Base-by-base conservation (phyloP, 306 rosid species). In the Rosa chinensis region DNA sequence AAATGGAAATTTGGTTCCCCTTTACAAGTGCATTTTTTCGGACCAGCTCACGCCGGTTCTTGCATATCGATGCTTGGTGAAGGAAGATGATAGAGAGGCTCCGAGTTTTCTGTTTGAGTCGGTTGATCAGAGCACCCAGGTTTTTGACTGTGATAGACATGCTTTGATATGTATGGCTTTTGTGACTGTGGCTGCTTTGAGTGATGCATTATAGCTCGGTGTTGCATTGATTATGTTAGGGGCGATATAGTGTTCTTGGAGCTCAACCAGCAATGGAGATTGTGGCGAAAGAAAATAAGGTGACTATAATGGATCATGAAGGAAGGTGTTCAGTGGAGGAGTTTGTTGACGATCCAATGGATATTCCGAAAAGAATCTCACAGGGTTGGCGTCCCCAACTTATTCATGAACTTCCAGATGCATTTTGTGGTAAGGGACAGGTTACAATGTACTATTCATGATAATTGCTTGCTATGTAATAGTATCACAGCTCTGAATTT, bases 21-120 rank as follows among this genome's bases (percentile, higher is more conserved):
- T 94, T 39, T 78, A 73, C 73, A 85, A 75, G 35, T 88, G 94
- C 84, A 84, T 94, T 55, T 94, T 94, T 85, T 84, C 92, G 10
- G 97, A 94, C 64, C 96, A 92, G 37, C 96, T 94, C 13, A 92
- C 93, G 16, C 97, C 98, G 23, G 77, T 94, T 48, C 84, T 92
- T 43, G 97, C 94, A 18, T 92, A 94, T 55, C 92, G 96, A 21
- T 67, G 85, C 67, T 79, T 94, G 72, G 96, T 92, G 59, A 86
- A 85, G 40, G 93, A 92, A 70, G 93, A 89, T 58, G 94, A 94
- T 67, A 44, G 87, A 48, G 94, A 92, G 13, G 84, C 98, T 84
- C 97, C 96, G 1, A 94, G 98, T 82, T 94, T 94, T 88, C 92
- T 94, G 2, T 92, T 88, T 49, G 98, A 94, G 79, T 87, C 97